Evolutionary conservation across 495 filamentous ascomycete genomes (phyloP).

Genomic region (Collariella sp.): DNA sequence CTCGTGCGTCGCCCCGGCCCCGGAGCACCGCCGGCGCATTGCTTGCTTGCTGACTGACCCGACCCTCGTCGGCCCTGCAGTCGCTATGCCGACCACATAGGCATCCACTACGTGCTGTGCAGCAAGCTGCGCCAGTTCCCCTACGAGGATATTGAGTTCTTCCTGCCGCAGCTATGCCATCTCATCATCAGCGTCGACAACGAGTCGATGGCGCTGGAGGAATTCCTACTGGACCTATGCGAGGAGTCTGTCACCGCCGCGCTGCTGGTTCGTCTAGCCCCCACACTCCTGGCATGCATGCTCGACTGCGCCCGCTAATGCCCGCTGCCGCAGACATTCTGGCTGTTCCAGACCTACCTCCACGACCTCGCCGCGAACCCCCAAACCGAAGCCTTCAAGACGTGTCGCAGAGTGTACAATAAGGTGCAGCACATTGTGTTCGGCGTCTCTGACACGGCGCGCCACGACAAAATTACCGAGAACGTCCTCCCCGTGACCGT

Average conservation of each 20-base stretch:
- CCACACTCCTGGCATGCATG: background rate
- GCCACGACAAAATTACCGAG: constrained; percentile 63
- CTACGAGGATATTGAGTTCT: constrained; percentile 79
- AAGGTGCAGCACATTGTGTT: constrained; percentile 75
- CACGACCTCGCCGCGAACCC: constrained; percentile 63
- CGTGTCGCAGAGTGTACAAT: constrained; percentile 66
- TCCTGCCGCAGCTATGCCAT: constrained; percentile 72
- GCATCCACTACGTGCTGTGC: constrained; percentile 72
- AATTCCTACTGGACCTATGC: constrained; percentile 70
- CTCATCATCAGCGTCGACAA: constrained; percentile 70
- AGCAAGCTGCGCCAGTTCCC: constrained; percentile 71
- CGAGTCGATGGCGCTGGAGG: constrained; percentile 75
- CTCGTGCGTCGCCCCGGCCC: constrained; percentile 46
- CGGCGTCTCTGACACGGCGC: constrained; percentile 50
- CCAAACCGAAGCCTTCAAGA: constrained; percentile 59
- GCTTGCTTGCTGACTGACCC: constrained; percentile 14
- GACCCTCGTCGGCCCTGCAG: constrained; percentile 31
- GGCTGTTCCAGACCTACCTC: constrained; percentile 74
- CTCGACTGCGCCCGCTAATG: constrained; percentile 3
- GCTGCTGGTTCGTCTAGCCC: constrained; percentile 48
- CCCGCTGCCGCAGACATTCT: constrained; percentile 54
- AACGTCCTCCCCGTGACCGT: constrained; percentile 65
- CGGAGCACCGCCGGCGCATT: background rate
- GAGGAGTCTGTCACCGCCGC: constrained; percentile 72
- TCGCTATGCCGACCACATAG: constrained; percentile 73